These are phyloP conservation scores for Ceratocystis destructans DNA, from an alignment of 2,329 filamentous ascomycete genomes.

Conservation along the genomic window DNA sequence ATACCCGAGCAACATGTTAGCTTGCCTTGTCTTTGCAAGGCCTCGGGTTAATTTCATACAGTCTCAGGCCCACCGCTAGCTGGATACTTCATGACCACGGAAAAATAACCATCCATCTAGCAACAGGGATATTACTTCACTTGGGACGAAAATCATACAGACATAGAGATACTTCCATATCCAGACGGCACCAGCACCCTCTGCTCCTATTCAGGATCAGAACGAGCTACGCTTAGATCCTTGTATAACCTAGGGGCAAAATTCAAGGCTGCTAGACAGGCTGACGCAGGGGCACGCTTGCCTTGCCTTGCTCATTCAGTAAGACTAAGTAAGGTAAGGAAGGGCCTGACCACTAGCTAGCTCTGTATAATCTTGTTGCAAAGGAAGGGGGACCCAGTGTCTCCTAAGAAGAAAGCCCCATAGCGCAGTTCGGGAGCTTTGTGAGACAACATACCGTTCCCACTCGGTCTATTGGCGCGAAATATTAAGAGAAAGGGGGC, in stretches of 20 bases:
- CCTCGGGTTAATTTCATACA: background rate
- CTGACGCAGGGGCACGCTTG: no score
- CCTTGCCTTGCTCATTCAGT: no score
- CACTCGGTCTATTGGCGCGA: background rate
- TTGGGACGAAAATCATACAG: background rate
- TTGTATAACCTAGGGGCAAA: no score
- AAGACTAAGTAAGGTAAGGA: no score
- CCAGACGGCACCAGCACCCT: no score
- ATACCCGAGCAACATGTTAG: background rate
- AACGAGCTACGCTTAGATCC: no score
- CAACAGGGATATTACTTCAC: background rate
- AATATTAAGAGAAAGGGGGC: background rate
- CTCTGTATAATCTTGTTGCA: no score
- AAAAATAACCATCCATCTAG: background rate
- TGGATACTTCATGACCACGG: background rate
- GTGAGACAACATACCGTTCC: background rate
- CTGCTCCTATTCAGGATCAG: no score
- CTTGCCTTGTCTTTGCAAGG: background rate
- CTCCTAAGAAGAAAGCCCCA: background rate
- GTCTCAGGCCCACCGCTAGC: slow-evolving; percentile 1
- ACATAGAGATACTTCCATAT: no score
- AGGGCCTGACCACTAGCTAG: no score
- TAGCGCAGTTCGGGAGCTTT: background rate
- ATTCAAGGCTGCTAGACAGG: no score
- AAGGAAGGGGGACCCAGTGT: no score